Evolutionary conservation across 1,284 basidiomycete genomes (phyloP).

Genomic region (Pascua sp.): DNA sequence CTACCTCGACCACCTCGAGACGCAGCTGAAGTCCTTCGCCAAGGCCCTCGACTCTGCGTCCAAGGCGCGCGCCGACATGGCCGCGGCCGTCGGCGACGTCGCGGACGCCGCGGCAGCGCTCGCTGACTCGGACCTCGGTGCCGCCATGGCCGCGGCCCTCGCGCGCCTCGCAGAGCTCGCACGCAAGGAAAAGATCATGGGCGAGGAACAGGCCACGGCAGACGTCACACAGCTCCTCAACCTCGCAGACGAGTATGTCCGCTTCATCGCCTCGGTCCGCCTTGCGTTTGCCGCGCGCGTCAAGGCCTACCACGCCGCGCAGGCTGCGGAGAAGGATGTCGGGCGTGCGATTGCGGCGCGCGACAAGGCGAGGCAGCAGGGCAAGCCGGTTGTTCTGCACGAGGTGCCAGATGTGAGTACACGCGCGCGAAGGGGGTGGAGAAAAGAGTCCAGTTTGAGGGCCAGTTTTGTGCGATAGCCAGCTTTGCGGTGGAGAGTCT

Average conservation of each 20-base stretch:
- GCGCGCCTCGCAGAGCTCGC: slow-evolving; percentile 69
- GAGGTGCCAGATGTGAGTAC: slow-evolving; percentile 70
- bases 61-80: slow-evolving; percentile 72
- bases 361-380: slow-evolving; percentile 74
- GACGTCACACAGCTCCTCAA: slow-evolving; percentile 74
- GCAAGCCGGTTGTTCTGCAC: slow-evolving; percentile 60
- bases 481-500: too few species aligned
- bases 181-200: slow-evolving; percentile 64
- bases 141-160: slow-evolving; percentile 65
- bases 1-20: slow-evolving; percentile 85
- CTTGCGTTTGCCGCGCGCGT: slow-evolving; percentile 70
- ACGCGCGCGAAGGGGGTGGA: not conserved
- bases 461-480: too few species aligned
- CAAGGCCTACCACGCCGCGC: slow-evolving; percentile 75
- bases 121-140: slow-evolving; percentile 69
- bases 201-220: slow-evolving; percentile 68
- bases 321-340: slow-evolving; percentile 71
- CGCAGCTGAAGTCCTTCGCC: slow-evolving; percentile 77
- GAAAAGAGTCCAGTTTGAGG: not conserved
- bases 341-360: slow-evolving; percentile 68
- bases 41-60: slow-evolving; percentile 78
- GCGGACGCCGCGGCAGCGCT: slow-evolving; percentile 64
- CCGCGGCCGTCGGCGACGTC: slow-evolving; percentile 66
- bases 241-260: slow-evolving; percentile 82
- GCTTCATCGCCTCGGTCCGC: slow-evolving; percentile 83